Percentiles rank a stretch among this genome's conserved stretches.
Conservation (phyloP, 306 rosid species). For the Ormosia emarginata region DNA sequence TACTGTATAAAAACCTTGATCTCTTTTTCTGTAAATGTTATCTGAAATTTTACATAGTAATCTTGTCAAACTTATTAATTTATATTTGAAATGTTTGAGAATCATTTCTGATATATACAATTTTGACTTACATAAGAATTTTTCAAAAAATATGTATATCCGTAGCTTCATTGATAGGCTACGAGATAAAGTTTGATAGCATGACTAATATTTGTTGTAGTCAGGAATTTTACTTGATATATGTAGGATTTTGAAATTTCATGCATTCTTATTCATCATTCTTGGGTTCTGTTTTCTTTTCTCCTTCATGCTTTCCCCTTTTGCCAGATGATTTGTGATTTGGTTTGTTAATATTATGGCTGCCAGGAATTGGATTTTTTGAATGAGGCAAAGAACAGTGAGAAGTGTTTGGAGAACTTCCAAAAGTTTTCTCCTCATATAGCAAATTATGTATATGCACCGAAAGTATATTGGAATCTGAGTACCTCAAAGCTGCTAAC, state of each 20-base stretch:
- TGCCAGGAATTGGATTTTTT: conserved; percentile 86
- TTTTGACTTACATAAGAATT: neutral
- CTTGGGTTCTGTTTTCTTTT: conserved; percentile 7
- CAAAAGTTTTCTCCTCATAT: conserved; percentile 84
- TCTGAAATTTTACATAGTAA: neutral
- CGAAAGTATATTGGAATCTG: conserved; percentile 77
- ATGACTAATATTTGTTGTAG: neutral
- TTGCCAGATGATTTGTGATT: conserved; percentile 12
- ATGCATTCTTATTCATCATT: conserved; percentile 19
- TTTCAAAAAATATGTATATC: neutral
- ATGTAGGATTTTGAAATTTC: conserved; percentile 7
- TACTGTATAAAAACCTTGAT: neutral
- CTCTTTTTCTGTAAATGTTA: neutral
- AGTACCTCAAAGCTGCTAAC: conserved; percentile 88
- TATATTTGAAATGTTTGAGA: neutral
- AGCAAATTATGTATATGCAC: conserved; percentile 81
- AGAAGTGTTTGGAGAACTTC: conserved; percentile 84
- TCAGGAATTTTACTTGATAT: conserved; percentile 14
- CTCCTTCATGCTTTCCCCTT: neutral
- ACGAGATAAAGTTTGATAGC: neutral
- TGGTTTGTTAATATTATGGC: conserved; percentile 27
- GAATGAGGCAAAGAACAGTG: conserved; percentile 86
- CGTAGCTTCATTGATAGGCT: neutral
- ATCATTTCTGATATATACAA: neutral
- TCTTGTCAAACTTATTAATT: neutral